These are phyloP conservation scores for Tricholoma saponaceum DNA, from an alignment of 768 basidiomycete species.

Conservation along the genomic window DNA sequence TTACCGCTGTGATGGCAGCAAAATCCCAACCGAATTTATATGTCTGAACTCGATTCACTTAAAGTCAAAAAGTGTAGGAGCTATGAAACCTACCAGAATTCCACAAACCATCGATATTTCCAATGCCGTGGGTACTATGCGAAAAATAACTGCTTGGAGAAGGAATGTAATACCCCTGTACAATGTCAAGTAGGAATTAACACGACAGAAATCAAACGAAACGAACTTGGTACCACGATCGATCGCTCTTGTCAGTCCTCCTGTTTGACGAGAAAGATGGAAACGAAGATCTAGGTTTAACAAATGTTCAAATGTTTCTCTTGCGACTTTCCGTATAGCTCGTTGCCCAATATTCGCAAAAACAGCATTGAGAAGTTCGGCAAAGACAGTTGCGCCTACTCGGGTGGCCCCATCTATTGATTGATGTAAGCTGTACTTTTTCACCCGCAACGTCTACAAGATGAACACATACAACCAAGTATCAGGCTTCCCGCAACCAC, in stretches of 20 bases:
- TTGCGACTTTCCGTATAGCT: constrained; percentile 90
- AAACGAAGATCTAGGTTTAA: constrained; percentile 89
- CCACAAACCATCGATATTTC: constrained; percentile 98
- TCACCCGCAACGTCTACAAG: background rate
- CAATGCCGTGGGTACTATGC: constrained; percentile 92
- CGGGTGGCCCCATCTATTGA: constrained; percentile 82
- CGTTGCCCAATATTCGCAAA: constrained; percentile 95
- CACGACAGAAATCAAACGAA: background rate
- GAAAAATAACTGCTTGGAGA: constrained; percentile 88
- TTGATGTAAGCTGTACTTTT: constrained; percentile 2
- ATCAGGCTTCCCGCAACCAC: constrained; percentile 87
- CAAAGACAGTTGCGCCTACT: constrained; percentile 84
- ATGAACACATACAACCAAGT: constrained; percentile 72
- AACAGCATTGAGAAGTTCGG: constrained; percentile 90
- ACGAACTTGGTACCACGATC: constrained; percentile 94
- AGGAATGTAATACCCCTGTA: constrained; percentile 93
- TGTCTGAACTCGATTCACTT: constrained; percentile 46
- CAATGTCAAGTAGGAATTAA: background rate
- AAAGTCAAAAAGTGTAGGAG: background rate
- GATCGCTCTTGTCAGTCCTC: constrained; percentile 93
- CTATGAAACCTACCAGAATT: constrained; percentile 68
- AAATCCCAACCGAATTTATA: constrained; percentile 99
- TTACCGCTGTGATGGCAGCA: constrained; percentile 81
- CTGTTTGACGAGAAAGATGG: constrained; percentile 91
- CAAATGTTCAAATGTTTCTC: constrained; percentile 94